phyloP scores from a whole-genome alignment of 768 basidiomycete species.

The Ramaria rubella region DNA sequence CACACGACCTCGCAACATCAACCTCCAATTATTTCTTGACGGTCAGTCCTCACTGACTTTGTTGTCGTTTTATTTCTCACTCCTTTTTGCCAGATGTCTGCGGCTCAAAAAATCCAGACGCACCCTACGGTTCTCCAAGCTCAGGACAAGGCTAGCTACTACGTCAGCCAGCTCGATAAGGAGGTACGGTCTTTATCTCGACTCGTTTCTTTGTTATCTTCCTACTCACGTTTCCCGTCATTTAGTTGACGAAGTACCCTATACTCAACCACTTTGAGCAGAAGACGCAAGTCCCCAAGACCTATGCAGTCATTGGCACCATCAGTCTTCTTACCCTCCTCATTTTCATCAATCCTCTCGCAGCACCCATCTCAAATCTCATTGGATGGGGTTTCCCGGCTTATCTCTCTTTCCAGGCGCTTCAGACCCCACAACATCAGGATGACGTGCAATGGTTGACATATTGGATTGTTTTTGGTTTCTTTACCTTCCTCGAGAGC shows the following conservation, averaged over 20 bases:
- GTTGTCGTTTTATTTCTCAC: not conserved
- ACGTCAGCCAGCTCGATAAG: slow-evolving; percentile 89
- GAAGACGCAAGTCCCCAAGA: slow-evolving; percentile 89
- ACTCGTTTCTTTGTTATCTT: not conserved
- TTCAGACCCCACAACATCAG: slow-evolving; percentile 75
- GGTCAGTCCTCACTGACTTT: slow-evolving; percentile 11
- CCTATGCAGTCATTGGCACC: slow-evolving; percentile 76
- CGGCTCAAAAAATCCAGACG: slow-evolving; percentile 75
- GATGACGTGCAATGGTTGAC: slow-evolving; percentile 96
- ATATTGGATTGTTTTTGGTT: slow-evolving; percentile 94
- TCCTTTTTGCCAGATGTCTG: slow-evolving; percentile 51
- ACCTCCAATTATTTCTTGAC: not conserved
- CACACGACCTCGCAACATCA: not conserved
- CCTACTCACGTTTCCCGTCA: slow-evolving; percentile 11
- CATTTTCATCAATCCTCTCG: slow-evolving; percentile 86
- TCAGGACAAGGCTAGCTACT: slow-evolving; percentile 74
- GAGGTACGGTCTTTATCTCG: slow-evolving; percentile 55
- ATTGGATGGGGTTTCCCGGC: slow-evolving; percentile 94
- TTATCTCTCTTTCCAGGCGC: slow-evolving; percentile 90
- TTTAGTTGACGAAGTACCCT: slow-evolving; percentile 78
- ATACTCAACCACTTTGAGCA: slow-evolving; percentile 78
- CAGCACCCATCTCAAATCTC: slow-evolving; percentile 87
- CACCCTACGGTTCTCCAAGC: slow-evolving; percentile 84
- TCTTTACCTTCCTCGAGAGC: slow-evolving; percentile 88
- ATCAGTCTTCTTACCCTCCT: slow-evolving; percentile 60